Evolutionary conservation across 768 basidiomycete genomes (phyloP).

Genomic region (Leucosporidium yakuticum): DNA sequence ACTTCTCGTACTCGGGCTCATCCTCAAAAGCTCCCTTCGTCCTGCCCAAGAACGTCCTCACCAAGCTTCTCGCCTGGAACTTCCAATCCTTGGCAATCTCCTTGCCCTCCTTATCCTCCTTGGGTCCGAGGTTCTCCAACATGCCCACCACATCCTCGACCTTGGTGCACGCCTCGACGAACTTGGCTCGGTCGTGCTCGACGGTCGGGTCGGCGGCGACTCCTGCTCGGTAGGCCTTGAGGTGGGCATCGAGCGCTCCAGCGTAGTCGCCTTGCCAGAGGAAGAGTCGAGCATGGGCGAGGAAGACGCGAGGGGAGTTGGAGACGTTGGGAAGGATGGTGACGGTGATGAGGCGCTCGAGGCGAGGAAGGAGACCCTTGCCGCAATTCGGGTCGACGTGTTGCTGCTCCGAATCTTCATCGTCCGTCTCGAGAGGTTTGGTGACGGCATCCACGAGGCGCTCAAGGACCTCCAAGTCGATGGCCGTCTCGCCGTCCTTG

Average conservation of each 20-base stretch:
- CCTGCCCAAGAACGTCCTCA: constrained; percentile 81
- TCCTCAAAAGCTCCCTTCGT: constrained; percentile 78
- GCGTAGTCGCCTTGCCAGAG: constrained; percentile 67
- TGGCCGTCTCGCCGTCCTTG: constrained; percentile 51
- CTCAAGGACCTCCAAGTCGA: constrained; percentile 84
- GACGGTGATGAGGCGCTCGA: constrained; percentile 66
- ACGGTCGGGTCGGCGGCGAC: constrained; percentile 54
- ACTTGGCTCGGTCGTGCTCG: constrained; percentile 61
- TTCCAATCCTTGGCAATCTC: constrained; percentile 56
- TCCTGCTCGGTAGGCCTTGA: constrained; percentile 76
- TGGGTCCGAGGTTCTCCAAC: constrained; percentile 73
- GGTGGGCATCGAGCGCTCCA: constrained; percentile 71
- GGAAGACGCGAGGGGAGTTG: constrained; percentile 64
- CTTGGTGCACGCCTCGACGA: constrained; percentile 69
- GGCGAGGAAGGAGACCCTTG: constrained; percentile 59
- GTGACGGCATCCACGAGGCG: constrained; percentile 83
- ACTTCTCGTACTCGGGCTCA: constrained; percentile 70
- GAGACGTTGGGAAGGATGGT: constrained; percentile 78
- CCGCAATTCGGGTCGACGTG: constrained; percentile 57
- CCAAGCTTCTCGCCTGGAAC: constrained; percentile 75
- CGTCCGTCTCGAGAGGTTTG: constrained; percentile 35
- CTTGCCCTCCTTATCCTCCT: constrained; percentile 41
- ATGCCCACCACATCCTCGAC: constrained; percentile 79
- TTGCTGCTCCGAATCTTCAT: constrained; percentile 34
- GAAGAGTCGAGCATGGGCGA: constrained; percentile 72